Conservation (phyloP, 1,284 basidiomycete genomes). For the Marasmius tenuissimus region DNA sequence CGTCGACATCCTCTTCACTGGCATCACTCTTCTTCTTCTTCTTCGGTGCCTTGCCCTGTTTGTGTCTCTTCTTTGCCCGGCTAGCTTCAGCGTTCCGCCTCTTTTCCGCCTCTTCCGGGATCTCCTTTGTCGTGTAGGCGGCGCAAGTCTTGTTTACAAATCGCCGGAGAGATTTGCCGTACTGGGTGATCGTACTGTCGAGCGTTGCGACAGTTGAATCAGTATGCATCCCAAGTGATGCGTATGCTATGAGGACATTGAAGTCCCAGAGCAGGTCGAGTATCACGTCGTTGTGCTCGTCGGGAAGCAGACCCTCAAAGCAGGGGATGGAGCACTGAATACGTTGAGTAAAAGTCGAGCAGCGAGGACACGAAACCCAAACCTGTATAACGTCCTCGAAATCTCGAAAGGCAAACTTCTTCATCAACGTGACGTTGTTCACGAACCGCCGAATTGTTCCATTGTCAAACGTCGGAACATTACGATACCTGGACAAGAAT, state of each 20-base stretch:
- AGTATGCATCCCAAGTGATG: constrained; percentile 22
- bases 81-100: neutral
- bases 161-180: neutral
- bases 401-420: constrained; percentile 29
- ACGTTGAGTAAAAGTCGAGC: neutral
- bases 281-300: constrained; percentile 6
- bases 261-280: constrained; percentile 10
- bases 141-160: neutral
- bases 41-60: neutral
- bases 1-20: neutral
- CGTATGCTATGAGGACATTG: constrained; percentile 18
- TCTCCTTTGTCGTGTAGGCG: neutral
- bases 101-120: neutral
- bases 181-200: neutral
- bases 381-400: constrained; percentile 35
- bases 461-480: neutral
- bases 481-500: neutral
- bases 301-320: constrained; percentile 22
- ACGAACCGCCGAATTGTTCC: constrained; percentile 26
- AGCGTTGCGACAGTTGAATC: constrained; percentile 4
- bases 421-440: constrained; percentile 30
- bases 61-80: neutral
- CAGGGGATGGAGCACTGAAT: constrained; percentile 20
- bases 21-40: neutral
- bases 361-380: neutral